Evolutionary conservation across 2,329 filamentous ascomycete species (phyloP).

Genomic region (Monilinia laxa): DNA sequence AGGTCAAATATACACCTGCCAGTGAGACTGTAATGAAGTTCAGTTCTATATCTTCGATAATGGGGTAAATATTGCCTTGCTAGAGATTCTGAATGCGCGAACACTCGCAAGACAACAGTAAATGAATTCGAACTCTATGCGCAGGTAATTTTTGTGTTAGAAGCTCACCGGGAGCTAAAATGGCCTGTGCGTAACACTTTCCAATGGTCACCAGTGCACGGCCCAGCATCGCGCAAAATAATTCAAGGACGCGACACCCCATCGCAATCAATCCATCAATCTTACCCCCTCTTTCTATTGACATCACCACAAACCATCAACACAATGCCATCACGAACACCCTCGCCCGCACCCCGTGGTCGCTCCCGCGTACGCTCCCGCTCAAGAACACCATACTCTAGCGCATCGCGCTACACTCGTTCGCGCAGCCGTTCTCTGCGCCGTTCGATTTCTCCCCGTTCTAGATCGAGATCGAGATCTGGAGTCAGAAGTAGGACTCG

Average conservation of each 20-base stretch:
- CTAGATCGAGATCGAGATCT: constrained; percentile 34
- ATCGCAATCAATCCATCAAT: constrained; percentile 17
- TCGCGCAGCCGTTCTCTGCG: constrained; percentile 34
- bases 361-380: constrained; percentile 31
- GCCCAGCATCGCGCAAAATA: constrained; percentile 18
- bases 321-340: constrained; percentile 35
- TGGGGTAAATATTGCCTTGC: not conserved
- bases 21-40: not conserved
- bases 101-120: not conserved
- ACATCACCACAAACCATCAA: constrained; percentile 1
- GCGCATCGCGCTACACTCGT: constrained; percentile 31
- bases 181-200: no score
- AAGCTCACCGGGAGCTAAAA: no score
- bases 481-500: constrained; percentile 36
- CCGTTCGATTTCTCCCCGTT: constrained; percentile 38
- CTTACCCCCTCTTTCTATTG: constrained; percentile 1
- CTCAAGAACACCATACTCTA: constrained; percentile 38
- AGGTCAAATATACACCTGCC: not conserved
- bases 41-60: not conserved
- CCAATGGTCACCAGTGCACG: not conserved
- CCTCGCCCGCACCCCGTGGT: constrained; percentile 32
- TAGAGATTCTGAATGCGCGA: not conserved
- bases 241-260: constrained; percentile 19
- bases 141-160: no score
- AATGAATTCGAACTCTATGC: no score